These are phyloP conservation scores for Mucuna pruriens DNA, from an alignment of 306 rosid genomes.

Conservation along the genomic window DNA sequence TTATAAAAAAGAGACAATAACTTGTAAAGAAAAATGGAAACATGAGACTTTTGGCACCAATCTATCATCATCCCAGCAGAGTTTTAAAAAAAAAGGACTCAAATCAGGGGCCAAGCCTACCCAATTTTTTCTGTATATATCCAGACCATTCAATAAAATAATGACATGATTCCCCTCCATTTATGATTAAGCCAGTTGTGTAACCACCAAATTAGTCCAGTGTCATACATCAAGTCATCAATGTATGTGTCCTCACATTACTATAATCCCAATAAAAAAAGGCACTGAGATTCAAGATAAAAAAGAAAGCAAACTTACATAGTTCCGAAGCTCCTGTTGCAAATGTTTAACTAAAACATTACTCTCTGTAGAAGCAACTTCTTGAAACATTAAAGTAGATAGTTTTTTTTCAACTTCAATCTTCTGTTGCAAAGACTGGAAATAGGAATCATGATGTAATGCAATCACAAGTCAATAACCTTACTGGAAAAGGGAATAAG, in stretches of 20 bases:
- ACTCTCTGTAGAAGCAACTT: slow-evolving; percentile 53
- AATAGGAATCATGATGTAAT: slow-evolving; percentile 36
- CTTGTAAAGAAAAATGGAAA: slow-evolving; percentile 18
- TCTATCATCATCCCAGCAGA: slow-evolving; percentile 12
- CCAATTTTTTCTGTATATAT: neutral
- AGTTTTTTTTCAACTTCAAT: slow-evolving; percentile 78
- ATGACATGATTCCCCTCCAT: slow-evolving; percentile 4
- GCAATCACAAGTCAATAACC: slow-evolving; percentile 12
- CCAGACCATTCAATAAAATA: slow-evolving; percentile 30
- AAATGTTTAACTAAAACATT: slow-evolving; percentile 71
- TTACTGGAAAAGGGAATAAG: slow-evolving; percentile 3
- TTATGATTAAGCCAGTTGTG: slow-evolving; percentile 5
- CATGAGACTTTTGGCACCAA: neutral
- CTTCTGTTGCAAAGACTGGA: slow-evolving; percentile 83
- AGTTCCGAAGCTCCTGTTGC: slow-evolving; percentile 86
- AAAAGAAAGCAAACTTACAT: slow-evolving; percentile 58
- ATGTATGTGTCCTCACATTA: slow-evolving; percentile 28
- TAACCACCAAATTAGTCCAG: slow-evolving; percentile 16
- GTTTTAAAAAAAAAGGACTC: neutral
- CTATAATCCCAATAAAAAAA: slow-evolving; percentile 20
- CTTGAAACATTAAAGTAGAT: slow-evolving; percentile 63
- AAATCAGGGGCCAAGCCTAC: slow-evolving; percentile 24
- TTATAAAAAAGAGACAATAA: neutral
- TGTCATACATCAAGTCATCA: slow-evolving; percentile 21
- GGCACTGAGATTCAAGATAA: slow-evolving; percentile 10